phyloP scores from a whole-genome alignment of 768 basidiomycete species.

The Cystofilobasidium bisporidii region DNA sequence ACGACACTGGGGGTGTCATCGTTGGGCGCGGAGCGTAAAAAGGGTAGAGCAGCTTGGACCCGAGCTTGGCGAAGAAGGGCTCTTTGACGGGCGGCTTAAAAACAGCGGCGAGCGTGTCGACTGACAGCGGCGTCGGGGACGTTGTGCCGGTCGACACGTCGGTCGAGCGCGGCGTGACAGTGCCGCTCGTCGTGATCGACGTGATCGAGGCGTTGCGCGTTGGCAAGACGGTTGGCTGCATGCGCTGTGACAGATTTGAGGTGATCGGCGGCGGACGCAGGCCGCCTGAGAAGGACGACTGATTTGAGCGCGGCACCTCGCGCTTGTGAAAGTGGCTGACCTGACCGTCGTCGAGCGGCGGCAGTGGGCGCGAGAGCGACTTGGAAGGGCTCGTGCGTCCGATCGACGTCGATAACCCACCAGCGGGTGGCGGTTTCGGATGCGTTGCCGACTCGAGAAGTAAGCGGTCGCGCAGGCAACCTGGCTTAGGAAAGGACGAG shows the following conservation, averaged over 20 bases:
- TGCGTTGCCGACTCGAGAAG: not conserved
- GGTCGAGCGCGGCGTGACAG: not conserved
- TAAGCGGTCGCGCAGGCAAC: not conserved
- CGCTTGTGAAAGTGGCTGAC: not conserved
- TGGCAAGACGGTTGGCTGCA: not conserved
- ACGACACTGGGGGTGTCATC: not conserved
- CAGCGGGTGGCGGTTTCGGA: not conserved
- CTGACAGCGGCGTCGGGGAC: not conserved
- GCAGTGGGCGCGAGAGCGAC: not conserved
- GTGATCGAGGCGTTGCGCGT: not conserved
- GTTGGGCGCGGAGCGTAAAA: not conserved
- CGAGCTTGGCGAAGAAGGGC: constrained; percentile 1
- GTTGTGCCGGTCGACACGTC: not conserved
- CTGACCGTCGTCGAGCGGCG: not conserved
- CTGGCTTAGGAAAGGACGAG: constrained; percentile 12
- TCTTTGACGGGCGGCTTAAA: not conserved
- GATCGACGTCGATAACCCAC: constrained; percentile 13
- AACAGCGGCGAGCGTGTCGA: not conserved
- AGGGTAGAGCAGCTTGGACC: not conserved
- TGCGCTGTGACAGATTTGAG: not conserved
- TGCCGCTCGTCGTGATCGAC: not conserved
- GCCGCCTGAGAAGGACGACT: not conserved
- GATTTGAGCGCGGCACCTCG: not conserved
- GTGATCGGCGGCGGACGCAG: not conserved
- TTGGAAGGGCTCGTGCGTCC: not conserved